Base-by-base conservation (phyloP, 176 grass and related monocot species). In the Triticum timopheevii region DNA sequence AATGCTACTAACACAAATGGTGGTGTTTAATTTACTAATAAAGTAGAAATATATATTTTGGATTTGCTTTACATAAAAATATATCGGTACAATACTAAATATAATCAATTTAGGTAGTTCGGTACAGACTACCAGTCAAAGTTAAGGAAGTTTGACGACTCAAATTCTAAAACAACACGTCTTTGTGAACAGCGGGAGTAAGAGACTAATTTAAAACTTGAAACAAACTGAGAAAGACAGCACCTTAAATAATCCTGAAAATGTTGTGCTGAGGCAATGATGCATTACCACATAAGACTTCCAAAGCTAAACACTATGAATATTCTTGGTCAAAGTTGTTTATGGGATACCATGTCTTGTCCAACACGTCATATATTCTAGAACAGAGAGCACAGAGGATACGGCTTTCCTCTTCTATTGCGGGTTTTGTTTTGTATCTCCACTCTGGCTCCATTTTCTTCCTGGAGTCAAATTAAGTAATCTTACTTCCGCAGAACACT, bases 381-480 rank as follows among this genome's bases (percentile, higher is more conserved):
- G 4, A 69, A 69, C 33, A 38, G 19, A 69, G 33, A 69, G 67
- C 35, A 17, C 23, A 61, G 22, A 25, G 4, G 7, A 70, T 82
- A 42, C 54, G 47, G 52, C 7, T 33, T 79, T 62, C 8, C 44
- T 54, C 40, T 54, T 68, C 24, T 17, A 3, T 61, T 58, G 7
- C 5, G 7, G 22, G 15, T 61, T 79, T 67, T 61, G n/a, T 61
- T 19, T 49, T 61, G 47, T 33, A 74, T 31, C 40, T 35, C 42
- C 40, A 52, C 12, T 80, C n/a, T 8, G 8, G 44, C 13, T 65
- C 22, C 39, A 40, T 79, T 63, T 78, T 88, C 56, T 88, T 73
- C 69, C 10, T 10, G 11, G n/a, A 78, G 50, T 65, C 42, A 73
- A 8, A 25, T 72, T 64, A 72, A 70, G 22, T 80, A 50, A 65